Evolutionary conservation across 2,329 filamentous ascomycete genomes (phyloP).

Genomic region (Colletotrichum abscissum): DNA sequence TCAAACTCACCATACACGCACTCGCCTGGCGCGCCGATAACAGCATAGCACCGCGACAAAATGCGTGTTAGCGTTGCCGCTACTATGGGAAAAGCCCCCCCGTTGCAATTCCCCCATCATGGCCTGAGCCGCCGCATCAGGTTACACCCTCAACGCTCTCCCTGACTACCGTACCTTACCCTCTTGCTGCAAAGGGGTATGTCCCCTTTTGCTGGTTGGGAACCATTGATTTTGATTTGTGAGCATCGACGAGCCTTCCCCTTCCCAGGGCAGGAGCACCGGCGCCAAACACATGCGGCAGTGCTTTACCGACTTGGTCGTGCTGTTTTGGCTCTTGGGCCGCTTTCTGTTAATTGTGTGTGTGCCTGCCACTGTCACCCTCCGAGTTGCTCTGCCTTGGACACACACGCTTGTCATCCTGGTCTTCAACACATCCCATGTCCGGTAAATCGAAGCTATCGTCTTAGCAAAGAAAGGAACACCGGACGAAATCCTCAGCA

Average conservation of each 20-base stretch:
- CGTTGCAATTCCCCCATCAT: neutral
- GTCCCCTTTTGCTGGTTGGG: constrained; percentile 19
- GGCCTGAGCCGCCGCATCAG: constrained; percentile 11
- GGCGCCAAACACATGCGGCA: constrained; percentile 23
- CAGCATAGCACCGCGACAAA: constrained; percentile 10
- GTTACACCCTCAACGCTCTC: constrained; percentile 14
- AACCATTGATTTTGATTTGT: constrained; percentile 15
- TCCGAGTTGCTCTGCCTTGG: neutral
- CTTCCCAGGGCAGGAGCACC: neutral
- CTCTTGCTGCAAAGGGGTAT: neutral
- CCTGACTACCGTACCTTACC: neutral
- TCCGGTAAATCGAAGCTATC: neutral
- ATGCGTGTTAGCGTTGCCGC: neutral
- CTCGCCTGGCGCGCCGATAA: neutral
- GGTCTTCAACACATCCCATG: neutral
- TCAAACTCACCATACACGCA: neutral
- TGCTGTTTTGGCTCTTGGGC: constrained; percentile 6
- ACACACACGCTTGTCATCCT: neutral
- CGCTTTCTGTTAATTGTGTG: neutral
- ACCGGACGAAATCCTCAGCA: neutral
- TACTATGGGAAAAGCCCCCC: neutral
- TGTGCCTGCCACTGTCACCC: neutral
- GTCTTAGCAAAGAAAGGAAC: neutral
- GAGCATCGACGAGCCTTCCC: neutral
- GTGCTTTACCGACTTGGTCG: constrained; percentile 9